A percentile compares a stretch with the other conserved stretches of the same genome.
Conservation (phyloP, 2,329 filamentous ascomycete genomes). For the Microcyclospora pomicola region DNA sequence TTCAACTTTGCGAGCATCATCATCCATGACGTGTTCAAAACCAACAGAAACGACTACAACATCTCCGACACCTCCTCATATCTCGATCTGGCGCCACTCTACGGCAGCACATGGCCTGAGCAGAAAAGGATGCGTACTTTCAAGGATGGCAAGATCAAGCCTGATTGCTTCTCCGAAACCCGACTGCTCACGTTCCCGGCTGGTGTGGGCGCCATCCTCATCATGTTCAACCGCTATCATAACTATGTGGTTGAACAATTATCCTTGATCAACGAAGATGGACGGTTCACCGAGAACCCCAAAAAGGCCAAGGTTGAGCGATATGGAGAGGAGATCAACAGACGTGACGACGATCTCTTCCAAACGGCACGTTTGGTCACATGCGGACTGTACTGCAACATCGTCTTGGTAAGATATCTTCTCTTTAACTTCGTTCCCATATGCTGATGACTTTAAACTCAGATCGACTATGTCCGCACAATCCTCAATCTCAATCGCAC, state of each 20-base stretch:
- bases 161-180: constrained; percentile 55
- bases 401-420: constrained; percentile 24
- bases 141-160: constrained; percentile 54
- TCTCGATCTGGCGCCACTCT: constrained; percentile 58
- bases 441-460: too few relatives aligned
- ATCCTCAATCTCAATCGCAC: constrained; percentile 35
- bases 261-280: constrained; percentile 72
- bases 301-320: constrained; percentile 24
- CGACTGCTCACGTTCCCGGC: constrained; percentile 53
- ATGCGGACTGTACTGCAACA: constrained; percentile 40
- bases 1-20: constrained; percentile 62
- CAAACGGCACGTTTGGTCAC: constrained; percentile 39
- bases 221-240: constrained; percentile 64
- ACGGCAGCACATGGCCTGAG: constrained; percentile 54
- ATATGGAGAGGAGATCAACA: constrained; percentile 21
- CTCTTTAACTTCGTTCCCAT: too few relatives aligned
- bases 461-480: constrained; percentile 39
- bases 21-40: constrained; percentile 50
- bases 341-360: constrained; percentile 36
- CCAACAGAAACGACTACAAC: constrained; percentile 47
- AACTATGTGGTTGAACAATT: constrained; percentile 72
- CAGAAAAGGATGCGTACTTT: constrained; percentile 52
- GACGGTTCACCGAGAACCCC: constrained; percentile 60
- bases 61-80: constrained; percentile 59
- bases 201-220: constrained; percentile 52